A percentile compares a stretch with the other conserved stretches of the same genome.
These are phyloP conservation scores for Viola odorata DNA, from an alignment of 345 rosid species.

Conservation along the genomic window DNA sequence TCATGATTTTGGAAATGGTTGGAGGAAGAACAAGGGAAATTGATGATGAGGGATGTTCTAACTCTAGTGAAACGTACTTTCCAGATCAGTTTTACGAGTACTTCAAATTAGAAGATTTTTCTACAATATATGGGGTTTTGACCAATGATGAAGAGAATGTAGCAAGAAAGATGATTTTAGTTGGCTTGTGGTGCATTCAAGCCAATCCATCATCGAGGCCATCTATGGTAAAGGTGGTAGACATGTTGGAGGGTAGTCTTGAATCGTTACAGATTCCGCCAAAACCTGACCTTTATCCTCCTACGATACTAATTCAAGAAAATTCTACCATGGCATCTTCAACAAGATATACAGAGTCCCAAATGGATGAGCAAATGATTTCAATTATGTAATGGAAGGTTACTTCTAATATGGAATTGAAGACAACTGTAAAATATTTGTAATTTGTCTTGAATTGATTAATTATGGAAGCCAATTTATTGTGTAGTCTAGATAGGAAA, in stretches of 20 bases:
- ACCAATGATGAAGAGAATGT: not conserved
- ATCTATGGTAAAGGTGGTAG: not conserved
- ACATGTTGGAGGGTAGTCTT: slow-evolving; percentile 1
- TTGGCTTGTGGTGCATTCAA: slow-evolving; percentile 8
- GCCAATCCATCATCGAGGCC: slow-evolving; percentile 7
- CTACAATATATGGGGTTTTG: not conserved
- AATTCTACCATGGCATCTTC: too few species aligned
- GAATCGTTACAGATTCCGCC: slow-evolving; percentile 1
- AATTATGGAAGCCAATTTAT: too few species aligned
- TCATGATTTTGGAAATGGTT: not conserved
- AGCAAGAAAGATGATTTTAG: not conserved
- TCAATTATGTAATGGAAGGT: too few species aligned
- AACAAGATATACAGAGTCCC: too few species aligned
- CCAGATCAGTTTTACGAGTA: not conserved
- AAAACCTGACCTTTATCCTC: not conserved
- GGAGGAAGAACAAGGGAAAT: not conserved
- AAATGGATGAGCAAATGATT: too few species aligned
- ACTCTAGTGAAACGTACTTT: not conserved
- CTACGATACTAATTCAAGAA: not conserved
- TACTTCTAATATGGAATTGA: too few species aligned
- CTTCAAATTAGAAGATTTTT: not conserved
- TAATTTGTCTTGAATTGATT: too few species aligned
- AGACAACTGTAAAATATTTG: too few species aligned
- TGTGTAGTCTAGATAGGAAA: too few species aligned
- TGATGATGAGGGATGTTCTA: not conserved